Conservation (phyloP, 306 rosid genomes). For the Quillaja saponaria region DNA sequence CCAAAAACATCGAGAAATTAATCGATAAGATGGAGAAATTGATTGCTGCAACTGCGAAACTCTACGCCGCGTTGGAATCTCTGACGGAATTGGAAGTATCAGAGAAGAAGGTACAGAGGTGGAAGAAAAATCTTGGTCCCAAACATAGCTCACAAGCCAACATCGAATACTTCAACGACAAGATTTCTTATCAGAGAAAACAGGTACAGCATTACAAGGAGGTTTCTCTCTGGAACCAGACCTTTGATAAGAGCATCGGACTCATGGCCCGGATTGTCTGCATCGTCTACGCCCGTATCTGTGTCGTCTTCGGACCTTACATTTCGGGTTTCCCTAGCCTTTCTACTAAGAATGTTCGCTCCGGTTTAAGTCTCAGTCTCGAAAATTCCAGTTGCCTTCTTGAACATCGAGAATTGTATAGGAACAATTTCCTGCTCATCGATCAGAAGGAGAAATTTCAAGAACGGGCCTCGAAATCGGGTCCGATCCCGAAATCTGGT, state of each 20-base stretch:
- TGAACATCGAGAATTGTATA: slow-evolving; percentile 30
- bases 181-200: slow-evolving; percentile 30
- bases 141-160: slow-evolving; percentile 36
- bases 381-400: slow-evolving; percentile 36
- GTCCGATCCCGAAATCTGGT: slow-evolving; percentile 24
- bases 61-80: slow-evolving; percentile 46
- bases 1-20: slow-evolving; percentile 20
- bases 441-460: slow-evolving; percentile 11
- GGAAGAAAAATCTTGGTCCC: slow-evolving; percentile 21
- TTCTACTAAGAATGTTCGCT: background rate
- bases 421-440: slow-evolving; percentile 5
- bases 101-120: slow-evolving; percentile 41
- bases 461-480: slow-evolving; percentile 11
- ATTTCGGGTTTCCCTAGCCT: slow-evolving; percentile 5
- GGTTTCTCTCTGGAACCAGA: slow-evolving; percentile 64
- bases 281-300: slow-evolving; percentile 49
- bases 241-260: slow-evolving; percentile 49
- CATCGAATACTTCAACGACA: slow-evolving; percentile 37
- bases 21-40: slow-evolving; percentile 52
- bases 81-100: slow-evolving; percentile 48
- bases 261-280: slow-evolving; percentile 54
- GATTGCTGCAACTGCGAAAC: slow-evolving; percentile 33
- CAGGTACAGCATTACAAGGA: slow-evolving; percentile 51
- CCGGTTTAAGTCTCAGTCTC: background rate
- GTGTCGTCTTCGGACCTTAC: slow-evolving; percentile 40